Evolutionary conservation across 345 rosid species (phyloP).

Genomic region (Turritis glabra): DNA sequence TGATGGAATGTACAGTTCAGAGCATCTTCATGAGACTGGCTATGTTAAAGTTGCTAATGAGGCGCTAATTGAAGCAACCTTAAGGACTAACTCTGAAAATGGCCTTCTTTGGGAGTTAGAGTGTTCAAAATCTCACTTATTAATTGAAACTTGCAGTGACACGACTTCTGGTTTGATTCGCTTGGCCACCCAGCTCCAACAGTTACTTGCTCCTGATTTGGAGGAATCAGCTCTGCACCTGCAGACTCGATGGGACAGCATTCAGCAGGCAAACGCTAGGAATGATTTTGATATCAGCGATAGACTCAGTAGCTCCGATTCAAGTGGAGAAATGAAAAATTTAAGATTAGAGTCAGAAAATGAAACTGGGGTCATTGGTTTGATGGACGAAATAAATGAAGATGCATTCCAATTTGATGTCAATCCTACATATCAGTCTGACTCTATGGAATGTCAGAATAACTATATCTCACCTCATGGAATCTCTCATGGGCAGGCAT

Average conservation of each 20-base stretch:
- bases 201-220: constrained; percentile 81
- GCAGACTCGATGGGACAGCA: constrained; percentile 79
- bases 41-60: constrained; percentile 80
- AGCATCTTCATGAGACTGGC: constrained; percentile 65
- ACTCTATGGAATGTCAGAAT: constrained; percentile 44
- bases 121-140: constrained; percentile 65
- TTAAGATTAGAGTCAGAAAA: constrained; percentile 36
- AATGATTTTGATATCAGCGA: constrained; percentile 44
- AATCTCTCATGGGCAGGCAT: constrained; percentile 46
- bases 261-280: constrained; percentile 53
- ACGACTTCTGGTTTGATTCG: constrained; percentile 74
- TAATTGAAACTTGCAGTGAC: constrained; percentile 82
- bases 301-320: constrained; percentile 35
- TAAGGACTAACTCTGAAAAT: constrained; percentile 57
- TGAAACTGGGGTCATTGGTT: constrained; percentile 45
- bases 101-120: constrained; percentile 79
- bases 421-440: constrained; percentile 40
- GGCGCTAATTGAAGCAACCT: constrained; percentile 63
- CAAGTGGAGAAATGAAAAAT: constrained; percentile 47
- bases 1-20: constrained; percentile 54
- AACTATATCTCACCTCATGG: constrained; percentile 43
- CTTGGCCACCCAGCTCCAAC: constrained; percentile 80
- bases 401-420: constrained; percentile 64
- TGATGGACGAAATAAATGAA: constrained; percentile 82
- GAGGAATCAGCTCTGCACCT: constrained; percentile 86